Evolutionary conservation across 441 rosid species (phyloP).

Genomic region (Bocquillonia castaneifolia): DNA sequence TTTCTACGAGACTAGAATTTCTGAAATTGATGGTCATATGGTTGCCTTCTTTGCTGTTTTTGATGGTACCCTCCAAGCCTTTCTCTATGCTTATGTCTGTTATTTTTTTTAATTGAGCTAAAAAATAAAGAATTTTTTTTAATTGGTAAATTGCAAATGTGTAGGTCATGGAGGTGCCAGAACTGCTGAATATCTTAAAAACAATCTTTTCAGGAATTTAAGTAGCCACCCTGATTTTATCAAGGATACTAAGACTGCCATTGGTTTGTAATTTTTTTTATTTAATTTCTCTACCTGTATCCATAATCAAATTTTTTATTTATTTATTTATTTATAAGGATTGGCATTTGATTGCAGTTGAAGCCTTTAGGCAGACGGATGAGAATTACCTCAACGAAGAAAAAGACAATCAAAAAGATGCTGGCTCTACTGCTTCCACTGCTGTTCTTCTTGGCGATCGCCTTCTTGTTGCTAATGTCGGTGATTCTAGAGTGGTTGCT

Average conservation of each 20-base stretch:
- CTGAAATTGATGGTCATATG: slow-evolving; percentile 74
- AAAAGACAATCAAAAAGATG: slow-evolving; percentile 52
- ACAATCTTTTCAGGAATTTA: slow-evolving; percentile 71
- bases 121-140: too few species aligned
- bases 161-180: slow-evolving; percentile 87
- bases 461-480: slow-evolving; percentile 83
- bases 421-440: slow-evolving; percentile 88
- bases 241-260: slow-evolving; percentile 64
- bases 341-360: slow-evolving; percentile 41
- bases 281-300: neutral
- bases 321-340: neutral
- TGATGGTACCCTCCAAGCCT: too few species aligned
- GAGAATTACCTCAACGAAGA: slow-evolving; percentile 60
- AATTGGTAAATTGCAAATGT: neutral
- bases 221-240: slow-evolving; percentile 55
- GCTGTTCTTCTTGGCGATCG: slow-evolving; percentile 64
- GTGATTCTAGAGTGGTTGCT: slow-evolving; percentile 86
- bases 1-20: slow-evolving; percentile 69
- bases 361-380: slow-evolving; percentile 65
- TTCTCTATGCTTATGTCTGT: neutral
- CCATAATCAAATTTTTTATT: neutral
- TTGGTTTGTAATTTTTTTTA: slow-evolving; percentile 43
- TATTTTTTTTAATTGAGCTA: too few species aligned
- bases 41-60: slow-evolving; percentile 90
- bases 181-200: slow-evolving; percentile 76